A percentile compares a stretch with the other conserved stretches of the same genome.
These are phyloP conservation scores for Pelargonium myrrhifolium DNA, from an alignment of 441 rosid genomes.

Conservation along the genomic window DNA sequence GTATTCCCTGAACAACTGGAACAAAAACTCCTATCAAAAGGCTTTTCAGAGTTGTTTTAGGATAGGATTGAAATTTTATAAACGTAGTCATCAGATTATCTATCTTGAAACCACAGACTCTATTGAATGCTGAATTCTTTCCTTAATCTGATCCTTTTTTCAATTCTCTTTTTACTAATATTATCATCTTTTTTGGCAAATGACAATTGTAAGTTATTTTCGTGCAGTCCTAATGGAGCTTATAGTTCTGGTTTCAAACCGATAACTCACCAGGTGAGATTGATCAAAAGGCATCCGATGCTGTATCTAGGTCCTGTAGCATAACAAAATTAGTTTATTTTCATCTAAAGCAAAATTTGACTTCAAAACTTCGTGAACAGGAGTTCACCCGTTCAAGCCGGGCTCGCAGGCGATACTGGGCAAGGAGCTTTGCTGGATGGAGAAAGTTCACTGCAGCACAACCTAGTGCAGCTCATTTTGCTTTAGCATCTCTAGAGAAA, in stretches of 20 bases:
- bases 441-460: constrained; percentile 67
- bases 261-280: constrained; percentile 96
- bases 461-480: constrained; percentile 64
- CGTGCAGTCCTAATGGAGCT: constrained; percentile 89
- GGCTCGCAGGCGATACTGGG: constrained; percentile 84
- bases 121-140: neutral
- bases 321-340: neutral
- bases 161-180: neutral
- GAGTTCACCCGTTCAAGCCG: constrained; percentile 59
- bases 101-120: neutral
- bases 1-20: neutral
- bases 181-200: neutral
- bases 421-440: constrained; percentile 97
- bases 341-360: neutral
- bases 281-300: constrained; percentile 43
- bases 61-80: too few species aligned
- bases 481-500: constrained; percentile 69
- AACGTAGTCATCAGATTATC: neutral
- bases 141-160: constrained; percentile 1
- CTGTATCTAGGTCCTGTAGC: constrained; percentile 20
- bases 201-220: constrained; percentile 9
- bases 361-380: constrained; percentile 23
- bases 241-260: constrained; percentile 92
- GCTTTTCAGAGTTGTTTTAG: neutral
- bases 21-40: neutral